Percentiles rank a stretch among this genome's conserved stretches.
These are phyloP conservation scores for Colletotrichum eleusines DNA, from an alignment of 2,329 filamentous ascomycete genomes.

Conservation along the genomic window DNA sequence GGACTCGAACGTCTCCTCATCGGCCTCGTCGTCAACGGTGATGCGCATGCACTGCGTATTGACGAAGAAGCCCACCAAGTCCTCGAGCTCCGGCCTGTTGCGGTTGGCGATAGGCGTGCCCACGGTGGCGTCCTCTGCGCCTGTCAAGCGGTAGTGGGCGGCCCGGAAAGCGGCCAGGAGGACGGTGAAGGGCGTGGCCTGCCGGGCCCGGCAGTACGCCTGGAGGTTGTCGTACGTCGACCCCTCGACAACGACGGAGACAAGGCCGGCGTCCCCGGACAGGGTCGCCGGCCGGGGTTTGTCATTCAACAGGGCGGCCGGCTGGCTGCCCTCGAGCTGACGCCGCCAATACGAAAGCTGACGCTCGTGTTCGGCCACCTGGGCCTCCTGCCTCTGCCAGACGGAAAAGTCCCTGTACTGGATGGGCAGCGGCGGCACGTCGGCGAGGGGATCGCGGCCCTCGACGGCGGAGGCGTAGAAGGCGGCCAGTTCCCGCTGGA, in stretches of 20 bases:
- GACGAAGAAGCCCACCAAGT: slow-evolving; percentile 18
- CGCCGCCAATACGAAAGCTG: background rate
- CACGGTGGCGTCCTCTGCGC: background rate
- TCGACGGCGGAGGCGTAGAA: background rate
- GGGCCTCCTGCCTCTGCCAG: slow-evolving; percentile 7
- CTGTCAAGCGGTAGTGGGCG: slow-evolving; percentile 4
- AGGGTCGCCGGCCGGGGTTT: background rate
- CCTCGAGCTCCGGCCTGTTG: slow-evolving; percentile 8
- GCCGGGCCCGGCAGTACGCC: slow-evolving; percentile 5
- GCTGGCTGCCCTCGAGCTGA: slow-evolving; percentile 6
- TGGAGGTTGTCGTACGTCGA: background rate
- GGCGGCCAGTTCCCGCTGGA: background rate
- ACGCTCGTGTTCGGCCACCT: slow-evolving; percentile 10
- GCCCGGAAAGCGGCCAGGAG: slow-evolving; percentile 8
- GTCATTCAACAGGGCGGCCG: slow-evolving; percentile 1
- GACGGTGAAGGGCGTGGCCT: slow-evolving; percentile 5
- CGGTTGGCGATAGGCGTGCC: slow-evolving; percentile 11
- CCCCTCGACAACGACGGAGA: background rate
- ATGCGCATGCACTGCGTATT: slow-evolving; percentile 26
- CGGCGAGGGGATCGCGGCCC: background rate
- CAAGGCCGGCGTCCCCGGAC: background rate
- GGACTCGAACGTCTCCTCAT: slow-evolving; percentile 11
- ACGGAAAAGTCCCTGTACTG: slow-evolving; percentile 12
- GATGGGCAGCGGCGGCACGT: background rate
- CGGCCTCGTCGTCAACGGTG: background rate